A percentile compares a stretch with the other conserved stretches of the same genome.
These are phyloP conservation scores for Sechiopsis laciniata DNA, from an alignment of 306 rosid genomes.

Conservation along the genomic window DNA sequence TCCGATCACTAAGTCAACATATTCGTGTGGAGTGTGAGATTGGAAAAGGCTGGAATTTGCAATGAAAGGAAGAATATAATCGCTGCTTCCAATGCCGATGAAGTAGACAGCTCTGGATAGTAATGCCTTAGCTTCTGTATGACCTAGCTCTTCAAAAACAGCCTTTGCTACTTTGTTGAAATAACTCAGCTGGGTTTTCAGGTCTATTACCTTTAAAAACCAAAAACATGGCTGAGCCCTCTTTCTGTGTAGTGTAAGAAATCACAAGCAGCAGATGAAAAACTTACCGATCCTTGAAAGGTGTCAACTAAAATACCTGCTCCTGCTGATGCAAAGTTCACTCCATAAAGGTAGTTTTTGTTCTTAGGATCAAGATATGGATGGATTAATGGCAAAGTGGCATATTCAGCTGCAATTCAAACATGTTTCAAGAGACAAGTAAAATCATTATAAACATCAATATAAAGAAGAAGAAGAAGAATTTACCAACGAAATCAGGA, in stretches of 20 bases:
- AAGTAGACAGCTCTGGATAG: conserved; percentile 45
- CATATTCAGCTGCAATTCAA: conserved; percentile 28
- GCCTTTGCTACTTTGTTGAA: conserved; percentile 30
- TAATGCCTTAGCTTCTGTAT: conserved; percentile 29
- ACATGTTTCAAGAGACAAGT: background rate
- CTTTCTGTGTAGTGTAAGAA: background rate
- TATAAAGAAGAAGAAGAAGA: too few relatives aligned
- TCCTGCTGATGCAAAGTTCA: conserved; percentile 39
- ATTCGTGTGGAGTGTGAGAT: conserved; percentile 28
- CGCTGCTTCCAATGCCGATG: conserved; percentile 34
- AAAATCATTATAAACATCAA: too few relatives aligned
- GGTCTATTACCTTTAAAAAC: conserved; percentile 32
- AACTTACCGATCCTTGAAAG: conserved; percentile 35
- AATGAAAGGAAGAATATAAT: conserved; percentile 26
- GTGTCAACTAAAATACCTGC: conserved; percentile 35
- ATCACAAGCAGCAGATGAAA: background rate
- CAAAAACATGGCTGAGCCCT: background rate
- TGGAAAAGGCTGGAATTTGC: conserved; percentile 15
- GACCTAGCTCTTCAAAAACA: conserved; percentile 27
- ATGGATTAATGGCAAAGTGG: conserved; percentile 21
- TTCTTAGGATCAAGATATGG: conserved; percentile 30
- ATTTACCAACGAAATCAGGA: conserved; percentile 32
- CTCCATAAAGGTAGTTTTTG: conserved; percentile 19
- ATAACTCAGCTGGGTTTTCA: conserved; percentile 35
- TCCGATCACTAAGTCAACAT: conserved; percentile 35